Evolutionary conservation across 2,329 filamentous ascomycete species (phyloP).

Genomic region (Sclerotinia spermophila): DNA sequence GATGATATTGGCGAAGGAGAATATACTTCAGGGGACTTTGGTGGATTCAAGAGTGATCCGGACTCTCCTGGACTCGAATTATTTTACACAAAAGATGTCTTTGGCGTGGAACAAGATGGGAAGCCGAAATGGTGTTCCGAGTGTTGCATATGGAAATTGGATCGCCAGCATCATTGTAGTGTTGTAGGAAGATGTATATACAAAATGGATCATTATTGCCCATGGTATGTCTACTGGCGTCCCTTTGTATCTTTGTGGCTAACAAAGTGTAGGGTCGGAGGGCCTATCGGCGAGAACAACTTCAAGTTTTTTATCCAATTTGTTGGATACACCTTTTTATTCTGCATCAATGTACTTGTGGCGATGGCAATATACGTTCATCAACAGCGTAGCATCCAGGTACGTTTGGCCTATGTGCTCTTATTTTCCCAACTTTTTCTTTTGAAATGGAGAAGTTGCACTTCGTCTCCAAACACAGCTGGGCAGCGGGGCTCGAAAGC

Average conservation of each 20-base stretch:
- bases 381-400: constrained; percentile 41
- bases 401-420: constrained; percentile 21
- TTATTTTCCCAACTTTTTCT: neutral
- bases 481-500: neutral
- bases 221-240: constrained; percentile 51
- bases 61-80: constrained; percentile 66
- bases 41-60: constrained; percentile 36
- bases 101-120: constrained; percentile 78
- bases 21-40: constrained; percentile 27
- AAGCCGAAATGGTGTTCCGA: constrained; percentile 81
- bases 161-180: constrained; percentile 81
- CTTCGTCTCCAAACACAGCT: neutral
- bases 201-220: constrained; percentile 93
- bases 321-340: constrained; percentile 66
- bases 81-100: constrained; percentile 80
- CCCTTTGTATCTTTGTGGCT: neutral
- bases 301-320: constrained; percentile 96
- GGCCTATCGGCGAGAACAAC: constrained; percentile 79
- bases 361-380: constrained; percentile 60
- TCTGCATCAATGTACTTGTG: constrained; percentile 61
- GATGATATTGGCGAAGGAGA: constrained; percentile 28
- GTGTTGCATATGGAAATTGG: constrained; percentile 84
- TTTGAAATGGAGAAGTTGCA: neutral
- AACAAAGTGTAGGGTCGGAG: constrained; percentile 65
- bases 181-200: constrained; percentile 43